These are phyloP conservation scores for Carex scoparia DNA, from an alignment of 176 grass and related monocot species.

Conservation along the genomic window DNA sequence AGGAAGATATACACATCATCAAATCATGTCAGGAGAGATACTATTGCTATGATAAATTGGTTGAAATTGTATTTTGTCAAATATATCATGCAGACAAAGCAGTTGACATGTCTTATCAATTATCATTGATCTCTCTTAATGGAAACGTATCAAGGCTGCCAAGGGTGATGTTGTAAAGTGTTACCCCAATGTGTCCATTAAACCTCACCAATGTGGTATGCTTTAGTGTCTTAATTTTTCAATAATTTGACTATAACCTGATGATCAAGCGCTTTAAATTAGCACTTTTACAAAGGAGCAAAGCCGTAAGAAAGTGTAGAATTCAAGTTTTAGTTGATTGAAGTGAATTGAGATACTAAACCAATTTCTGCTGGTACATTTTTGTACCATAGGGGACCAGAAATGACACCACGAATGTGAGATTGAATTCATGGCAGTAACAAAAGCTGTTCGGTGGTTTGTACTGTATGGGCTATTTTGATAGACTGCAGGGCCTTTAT, in stretches of 20 bases:
- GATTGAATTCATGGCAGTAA: neutral
- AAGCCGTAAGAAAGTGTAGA: neutral
- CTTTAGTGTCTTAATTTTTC: neutral
- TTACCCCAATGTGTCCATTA: neutral
- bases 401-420: neutral
- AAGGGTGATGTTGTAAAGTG: neutral
- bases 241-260: neutral
- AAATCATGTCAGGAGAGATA: neutral
- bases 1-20: neutral
- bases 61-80: slow-evolving; percentile 4
- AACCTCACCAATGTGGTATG: neutral
- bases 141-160: neutral
- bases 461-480: neutral
- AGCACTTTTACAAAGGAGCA: neutral
- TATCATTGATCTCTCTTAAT: neutral
- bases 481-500: neutral
- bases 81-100: neutral
- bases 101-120: neutral
- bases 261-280: neutral
- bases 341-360: neutral
- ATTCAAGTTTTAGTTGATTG: neutral
- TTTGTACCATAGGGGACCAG: neutral
- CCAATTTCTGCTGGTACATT: slow-evolving; percentile 11
- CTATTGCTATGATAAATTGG: neutral
- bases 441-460: neutral